Evolutionary conservation across 768 basidiomycete genomes (phyloP).

Genomic region (Glaciozyma antarctica): DNA sequence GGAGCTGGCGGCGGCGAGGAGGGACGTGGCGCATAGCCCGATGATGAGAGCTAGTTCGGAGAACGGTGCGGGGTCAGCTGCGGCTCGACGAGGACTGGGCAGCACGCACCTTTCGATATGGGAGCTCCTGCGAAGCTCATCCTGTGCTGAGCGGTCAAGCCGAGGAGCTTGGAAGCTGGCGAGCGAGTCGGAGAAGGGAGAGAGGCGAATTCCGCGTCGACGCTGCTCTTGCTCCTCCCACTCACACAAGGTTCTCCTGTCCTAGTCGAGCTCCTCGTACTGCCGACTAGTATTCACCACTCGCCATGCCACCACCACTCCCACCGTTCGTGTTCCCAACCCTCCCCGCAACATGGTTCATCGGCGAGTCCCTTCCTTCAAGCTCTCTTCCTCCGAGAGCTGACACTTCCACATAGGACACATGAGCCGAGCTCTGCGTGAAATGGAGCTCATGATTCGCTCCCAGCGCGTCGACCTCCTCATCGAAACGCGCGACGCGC

Average conservation of each 20-base stretch:
- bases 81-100: no score
- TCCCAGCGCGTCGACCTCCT: slow-evolving; percentile 71
- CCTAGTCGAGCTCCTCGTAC: background rate
- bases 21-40: background rate
- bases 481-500: slow-evolving; percentile 85
- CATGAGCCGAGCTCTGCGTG: slow-evolving; percentile 32
- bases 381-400: background rate
- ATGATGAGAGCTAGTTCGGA: slow-evolving; percentile 7
- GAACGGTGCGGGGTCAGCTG: background rate
- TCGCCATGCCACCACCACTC: slow-evolving; percentile 12
- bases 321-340: slow-evolving; percentile 28
- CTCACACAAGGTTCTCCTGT: no score
- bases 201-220: background rate
- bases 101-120: slow-evolving; percentile 19
- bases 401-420: background rate
- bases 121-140: slow-evolving; percentile 26
- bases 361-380: slow-evolving; percentile 11
- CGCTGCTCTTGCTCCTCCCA: background rate
- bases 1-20: slow-evolving; percentile 14
- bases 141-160: background rate
- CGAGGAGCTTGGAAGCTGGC: background rate
- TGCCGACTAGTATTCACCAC: background rate
- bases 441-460: slow-evolving; percentile 31
- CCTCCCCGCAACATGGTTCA: slow-evolving; percentile 27
- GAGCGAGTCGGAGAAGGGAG: no score